Evolutionary conservation across 2,329 filamentous ascomycete genomes (phyloP).

Genomic region (Rhynchosporium secalis): DNA sequence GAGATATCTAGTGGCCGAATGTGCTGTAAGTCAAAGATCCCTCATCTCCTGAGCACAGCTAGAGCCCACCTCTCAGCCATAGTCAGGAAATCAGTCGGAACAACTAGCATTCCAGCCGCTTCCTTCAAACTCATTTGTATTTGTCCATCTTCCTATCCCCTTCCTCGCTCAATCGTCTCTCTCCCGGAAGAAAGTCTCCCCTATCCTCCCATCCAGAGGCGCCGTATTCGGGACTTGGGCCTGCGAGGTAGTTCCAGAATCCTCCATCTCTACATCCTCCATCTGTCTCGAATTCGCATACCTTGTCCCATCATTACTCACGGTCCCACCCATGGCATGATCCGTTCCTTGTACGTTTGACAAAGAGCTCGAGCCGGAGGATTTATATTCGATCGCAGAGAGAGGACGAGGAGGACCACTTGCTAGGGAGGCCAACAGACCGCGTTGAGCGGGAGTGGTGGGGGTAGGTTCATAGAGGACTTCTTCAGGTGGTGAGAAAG

Average conservation of each 20-base stretch:
- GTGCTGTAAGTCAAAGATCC: no score
- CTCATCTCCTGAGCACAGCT: no score
- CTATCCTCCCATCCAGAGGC: conserved; percentile 3
- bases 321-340: conserved; percentile 33
- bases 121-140: no score
- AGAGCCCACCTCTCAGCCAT: no score
- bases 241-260: neutral
- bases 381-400: conserved; percentile 37
- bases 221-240: conserved; percentile 10
- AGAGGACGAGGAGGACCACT: conserved; percentile 33
- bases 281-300: conserved; percentile 6
- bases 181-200: conserved; percentile 11
- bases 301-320: conserved; percentile 3
- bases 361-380: neutral
- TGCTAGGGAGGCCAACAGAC: conserved; percentile 19
- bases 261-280: conserved; percentile 17
- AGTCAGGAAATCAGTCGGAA: no score
- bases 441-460: conserved; percentile 36
- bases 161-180: conserved; percentile 12
- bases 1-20: no score
- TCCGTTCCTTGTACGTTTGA: conserved; percentile 29
- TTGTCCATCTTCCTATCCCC: no score
- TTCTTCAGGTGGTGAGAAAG: conserved; percentile 84
- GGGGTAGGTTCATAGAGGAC: conserved; percentile 44
- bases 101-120: no score